Percentiles rank a stretch among this genome's conserved stretches.
Conservation (phyloP, 2,329 filamentous ascomycete species). For the Xylaria arbuscula region DNA sequence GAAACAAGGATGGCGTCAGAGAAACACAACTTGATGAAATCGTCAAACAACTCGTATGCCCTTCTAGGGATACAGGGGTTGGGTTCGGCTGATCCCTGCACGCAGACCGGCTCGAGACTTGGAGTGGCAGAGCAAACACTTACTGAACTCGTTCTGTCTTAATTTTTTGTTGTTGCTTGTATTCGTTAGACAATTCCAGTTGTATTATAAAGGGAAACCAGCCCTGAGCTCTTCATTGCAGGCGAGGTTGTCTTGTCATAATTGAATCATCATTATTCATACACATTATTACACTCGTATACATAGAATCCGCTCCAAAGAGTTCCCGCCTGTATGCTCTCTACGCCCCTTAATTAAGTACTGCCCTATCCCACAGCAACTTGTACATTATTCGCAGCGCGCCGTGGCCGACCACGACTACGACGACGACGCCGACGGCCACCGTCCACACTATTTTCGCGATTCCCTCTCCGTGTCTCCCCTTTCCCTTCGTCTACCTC, state of each 20-base stretch:
- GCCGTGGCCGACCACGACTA: not conserved
- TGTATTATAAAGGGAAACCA: constrained; percentile 36
- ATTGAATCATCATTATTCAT: constrained; percentile 30
- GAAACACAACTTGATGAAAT: constrained; percentile 13
- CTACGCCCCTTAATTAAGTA: too few species aligned
- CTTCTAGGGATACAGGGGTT: constrained; percentile 17
- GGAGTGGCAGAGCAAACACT: constrained; percentile 16
- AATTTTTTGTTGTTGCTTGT: constrained; percentile 35
- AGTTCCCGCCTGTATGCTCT: too few species aligned
- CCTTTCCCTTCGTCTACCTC: constrained; percentile 16
- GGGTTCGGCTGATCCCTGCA: constrained; percentile 12
- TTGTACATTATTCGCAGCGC: constrained; percentile 8
- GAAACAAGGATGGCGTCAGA: constrained; percentile 14
- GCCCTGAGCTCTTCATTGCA: constrained; percentile 28
- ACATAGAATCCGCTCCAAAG: not conserved
- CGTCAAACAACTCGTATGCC: constrained; percentile 7
- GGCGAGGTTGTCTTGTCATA: constrained; percentile 29
- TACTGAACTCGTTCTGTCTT: constrained; percentile 21
- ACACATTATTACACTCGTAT: not conserved
- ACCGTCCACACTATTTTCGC: constrained; percentile 7
- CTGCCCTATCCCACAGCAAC: constrained; percentile 23
- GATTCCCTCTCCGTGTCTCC: constrained; percentile 30
- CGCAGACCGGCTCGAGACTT: constrained; percentile 11
- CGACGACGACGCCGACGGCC: too few species aligned
- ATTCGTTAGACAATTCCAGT: constrained; percentile 39